Conservation (phyloP, 2,329 filamentous ascomycete species). For the Teratosphaeria viscida region DNA sequence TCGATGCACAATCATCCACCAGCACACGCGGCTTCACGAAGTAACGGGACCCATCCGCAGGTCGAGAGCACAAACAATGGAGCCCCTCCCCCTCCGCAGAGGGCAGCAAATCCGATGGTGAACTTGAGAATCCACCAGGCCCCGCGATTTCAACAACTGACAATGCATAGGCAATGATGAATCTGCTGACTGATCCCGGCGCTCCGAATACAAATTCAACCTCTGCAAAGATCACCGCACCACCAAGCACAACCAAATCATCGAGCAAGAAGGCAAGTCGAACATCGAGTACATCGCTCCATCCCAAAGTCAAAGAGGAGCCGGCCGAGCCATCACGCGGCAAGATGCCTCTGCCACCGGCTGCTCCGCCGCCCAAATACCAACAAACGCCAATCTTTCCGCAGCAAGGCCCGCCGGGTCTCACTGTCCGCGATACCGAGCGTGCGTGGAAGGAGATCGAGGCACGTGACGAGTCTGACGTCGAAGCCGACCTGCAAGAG, state of each 20-base stretch:
- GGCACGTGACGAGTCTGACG: constrained; percentile 50
- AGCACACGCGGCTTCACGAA: constrained; percentile 15
- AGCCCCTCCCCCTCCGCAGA: constrained; percentile 25
- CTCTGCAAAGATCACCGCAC: not conserved
- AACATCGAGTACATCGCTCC: constrained; percentile 18
- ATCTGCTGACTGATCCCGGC: constrained; percentile 68
- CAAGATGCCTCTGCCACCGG: constrained; percentile 3
- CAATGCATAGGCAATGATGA: constrained; percentile 77
- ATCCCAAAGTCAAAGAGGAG: constrained; percentile 11
- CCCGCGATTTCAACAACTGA: constrained; percentile 60
- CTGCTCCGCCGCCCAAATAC: not conserved
- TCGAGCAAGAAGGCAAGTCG: constrained; percentile 17
- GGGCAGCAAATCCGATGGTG: not conserved
- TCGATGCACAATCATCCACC: constrained; percentile 19
- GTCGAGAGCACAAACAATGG: constrained; percentile 13
- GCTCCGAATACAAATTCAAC: constrained; percentile 2
- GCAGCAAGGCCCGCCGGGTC: constrained; percentile 24
- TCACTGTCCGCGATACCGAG: constrained; percentile 42
- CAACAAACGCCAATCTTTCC: constrained; percentile 8
- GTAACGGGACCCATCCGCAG: constrained; percentile 20
- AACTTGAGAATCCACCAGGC: constrained; percentile 3
- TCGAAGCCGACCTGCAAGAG: constrained; percentile 45
- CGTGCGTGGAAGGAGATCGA: constrained; percentile 51
- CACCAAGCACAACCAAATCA: constrained; percentile 1
- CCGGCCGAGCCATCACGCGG: constrained; percentile 2